Evolutionary conservation across 2,329 filamentous ascomycete genomes (phyloP), one percentile per base, ranked within the genome.

Genomic region (Aspergillus sp.): DNA sequence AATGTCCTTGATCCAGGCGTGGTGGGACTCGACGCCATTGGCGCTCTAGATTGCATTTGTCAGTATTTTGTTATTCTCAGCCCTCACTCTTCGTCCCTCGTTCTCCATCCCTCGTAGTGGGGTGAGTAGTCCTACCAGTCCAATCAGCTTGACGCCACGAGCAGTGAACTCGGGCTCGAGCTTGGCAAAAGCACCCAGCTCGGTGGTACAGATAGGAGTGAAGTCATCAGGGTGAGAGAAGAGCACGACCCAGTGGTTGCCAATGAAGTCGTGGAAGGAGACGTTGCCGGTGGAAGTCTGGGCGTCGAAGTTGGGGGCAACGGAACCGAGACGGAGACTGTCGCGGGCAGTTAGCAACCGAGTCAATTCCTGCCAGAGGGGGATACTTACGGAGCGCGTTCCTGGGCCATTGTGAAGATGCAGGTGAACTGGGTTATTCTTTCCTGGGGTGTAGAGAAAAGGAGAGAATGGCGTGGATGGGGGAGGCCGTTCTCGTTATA

Each of bases 151-250:
- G 62, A 91, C 88, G 58, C 82, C 82, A 59, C 89, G 84, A 75
- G 86, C 88, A 66, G 81, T 78, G 73, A 96, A 96, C 73, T 96
- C 89, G 60, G 83, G 81, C 75, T 89, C 83, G 54, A 96, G 81
- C 75, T 91, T 93, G 62, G 90, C 87, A 64, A 96, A 94, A 55
- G 89, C 90, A 57, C 90, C 90, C 53, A 96, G 84, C 77, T 96
- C 90, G 48, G 89, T 96, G 61, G 90, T 96, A 78, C 90, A 96
- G 52, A 95, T 90, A 53, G 90, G 90, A 4, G 90, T 96, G 78
- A 87, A 96, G 73, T 96, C 90, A 61, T 68, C 67, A 39, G 82
- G 82, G 71, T 86, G 82, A 40, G 81, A 85, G 76, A 86, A 86
- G 56, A 86, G 75, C 52, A 86, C 74, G 50, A 82, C 79, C 81